Base-by-base conservation (phyloP, 2,329 filamentous ascomycete species). In the Arachnopeziza araneosa region DNA sequence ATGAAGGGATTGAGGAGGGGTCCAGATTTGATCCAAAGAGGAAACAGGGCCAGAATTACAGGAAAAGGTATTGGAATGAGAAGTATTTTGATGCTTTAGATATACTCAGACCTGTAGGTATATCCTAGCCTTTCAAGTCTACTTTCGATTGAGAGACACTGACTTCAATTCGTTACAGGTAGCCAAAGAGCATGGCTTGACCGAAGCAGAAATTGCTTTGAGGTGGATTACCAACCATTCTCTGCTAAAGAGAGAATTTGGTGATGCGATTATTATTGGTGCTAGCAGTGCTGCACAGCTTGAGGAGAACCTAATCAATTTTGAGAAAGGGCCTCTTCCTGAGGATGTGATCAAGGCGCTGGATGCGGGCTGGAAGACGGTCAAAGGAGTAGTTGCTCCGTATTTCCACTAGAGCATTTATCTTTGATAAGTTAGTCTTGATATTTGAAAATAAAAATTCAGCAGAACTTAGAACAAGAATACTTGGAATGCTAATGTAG, bases 141-240 rank as follows among this genome's bases (percentile, higher is more conserved):
- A 44, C 4, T 6, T 3, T 17, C 36, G 10, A 3, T 19, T 44
- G 12, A 7, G 17, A 44, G 17, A 19, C 6, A 14, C 36, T 44
- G 17, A 44, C 36, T 6, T 44, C 6, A 44, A 44, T 3, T 19
- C 10, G 2, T 19, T 76, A 80, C 76, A 80, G 2, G 88, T 86
- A 1, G 82, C 84, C 1, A 76, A 85, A 67, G 88, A 89, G 74
- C 81, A 91, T 70, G 83, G 81, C 1, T 71, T 93, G 65, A 87
- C 83, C 2, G 75, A 90, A 71, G 81, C 91, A 53, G 90, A 95
- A 75, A 85, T 83, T 19, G 89, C 89, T 1, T 77, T 93, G 70
- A 80, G 90, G 56, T 93, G 90, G 89, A 73, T 82, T 57, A 81
- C 83, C 54, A 88, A 93, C 71, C 90, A 93, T 74, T 89, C 86